Evolutionary conservation across 495 filamentous ascomycete genomes (phyloP), one percentile per base, ranked within the genome.

Genomic region (Hypoxylon cercidicola): DNA sequence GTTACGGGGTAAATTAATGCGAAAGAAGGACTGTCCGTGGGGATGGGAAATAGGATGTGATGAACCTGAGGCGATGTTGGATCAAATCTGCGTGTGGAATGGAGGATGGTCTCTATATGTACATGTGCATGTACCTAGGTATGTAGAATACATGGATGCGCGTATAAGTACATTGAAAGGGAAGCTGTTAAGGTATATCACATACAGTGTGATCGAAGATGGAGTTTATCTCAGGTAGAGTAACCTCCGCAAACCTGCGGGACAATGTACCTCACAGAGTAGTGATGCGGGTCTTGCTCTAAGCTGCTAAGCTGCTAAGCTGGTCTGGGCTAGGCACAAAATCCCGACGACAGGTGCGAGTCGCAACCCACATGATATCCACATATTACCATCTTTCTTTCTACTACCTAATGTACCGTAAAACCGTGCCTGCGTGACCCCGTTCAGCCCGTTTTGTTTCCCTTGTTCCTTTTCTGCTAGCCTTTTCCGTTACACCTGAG

Each of bases 321-420:
- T n/a, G n/a, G n/a, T n/a, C n/a, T 41, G 64, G 59, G 39, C 53
- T 60, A 30, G 54, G 32, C 55, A 60, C 49, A 63, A 55, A 68
- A 60, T 63, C 60, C 65, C 65, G 65, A 59, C 58, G 64, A 63
- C 65, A 60, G 50, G 47, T 63, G 57, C 60, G 60, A 68, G 60
- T 68, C 64, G 60, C 55, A 50, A 55, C 43, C 37, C 54, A 54
- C 34, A 48, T 55, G 32, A 3, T 16, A 16, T 40, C 12, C 40
- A 43, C 15, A 41, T 6, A 28, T 28, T 28, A 7, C 48, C 50
- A 55, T 49, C n/a, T n/a, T n/a, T n/a, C 23, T 25, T 25, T 25
- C 55, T 41, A 52, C 37, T 45, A 40, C 7, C 23, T 48, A 20
- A 51, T 56, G 20, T 55, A 57, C 39, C 39, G 53, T 53, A 52